phyloP scores from a whole-genome alignment of 73 alveolate genomes.

The Symbiodinium pilosum region DNA sequence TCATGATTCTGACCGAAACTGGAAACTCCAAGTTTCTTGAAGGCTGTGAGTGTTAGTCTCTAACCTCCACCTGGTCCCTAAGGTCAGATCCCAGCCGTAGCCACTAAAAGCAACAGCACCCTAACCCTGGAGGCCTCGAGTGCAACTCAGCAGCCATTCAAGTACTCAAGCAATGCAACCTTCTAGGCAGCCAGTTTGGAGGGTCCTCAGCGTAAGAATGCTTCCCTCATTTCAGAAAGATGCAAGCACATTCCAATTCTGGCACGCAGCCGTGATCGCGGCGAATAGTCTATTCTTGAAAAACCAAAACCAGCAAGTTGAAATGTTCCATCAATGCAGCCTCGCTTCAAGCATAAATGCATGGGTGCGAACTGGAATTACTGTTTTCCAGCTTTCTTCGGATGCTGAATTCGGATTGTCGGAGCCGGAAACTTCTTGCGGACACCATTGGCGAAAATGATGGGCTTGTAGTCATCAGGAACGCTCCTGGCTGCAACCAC shows the following conservation, averaged over 20 bases:
- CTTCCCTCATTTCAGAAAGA: background rate
- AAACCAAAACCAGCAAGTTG: no score
- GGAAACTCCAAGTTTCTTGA: background rate
- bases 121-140: no score
- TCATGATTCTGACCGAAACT: background rate
- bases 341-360: background rate
- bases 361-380: background rate
- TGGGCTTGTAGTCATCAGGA: constrained; percentile 84
- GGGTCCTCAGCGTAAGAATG: constrained; percentile 8
- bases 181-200: background rate
- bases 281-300: no score
- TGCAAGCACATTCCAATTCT: background rate
- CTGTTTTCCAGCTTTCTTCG: background rate
- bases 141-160: background rate
- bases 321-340: background rate
- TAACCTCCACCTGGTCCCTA: no score
- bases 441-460: constrained; percentile 41
- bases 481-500: constrained; percentile 38
- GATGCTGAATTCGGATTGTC: constrained; percentile 85
- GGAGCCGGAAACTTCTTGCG: constrained; percentile 70
- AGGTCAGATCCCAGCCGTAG: no score
- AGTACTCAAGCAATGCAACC: background rate
- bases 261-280: background rate
- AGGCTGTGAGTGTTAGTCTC: no score
- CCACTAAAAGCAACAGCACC: background rate